Evolutionary conservation across 2,329 filamentous ascomycete species (phyloP).

Genomic region (Penicillium occitanis): DNA sequence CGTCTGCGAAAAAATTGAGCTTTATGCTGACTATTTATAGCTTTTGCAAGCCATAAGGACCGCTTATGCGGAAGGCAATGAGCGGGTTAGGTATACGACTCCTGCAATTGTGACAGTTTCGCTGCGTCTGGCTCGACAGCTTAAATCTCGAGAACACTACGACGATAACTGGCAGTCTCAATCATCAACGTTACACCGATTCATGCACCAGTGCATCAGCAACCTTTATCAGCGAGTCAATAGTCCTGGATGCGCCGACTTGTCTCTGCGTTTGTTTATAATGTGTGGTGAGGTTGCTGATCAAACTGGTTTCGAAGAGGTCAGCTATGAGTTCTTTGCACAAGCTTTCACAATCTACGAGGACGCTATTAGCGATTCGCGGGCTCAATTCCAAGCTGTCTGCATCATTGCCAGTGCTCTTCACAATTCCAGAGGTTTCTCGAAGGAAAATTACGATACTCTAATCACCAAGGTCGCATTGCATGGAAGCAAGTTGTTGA

Average conservation of each 20-base stretch:
- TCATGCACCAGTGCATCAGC: slow-evolving; percentile 85
- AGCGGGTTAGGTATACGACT: slow-evolving; percentile 93
- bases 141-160: slow-evolving; percentile 88
- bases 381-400: slow-evolving; percentile 96
- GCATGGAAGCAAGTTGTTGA: slow-evolving; percentile 92
- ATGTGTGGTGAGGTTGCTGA: slow-evolving; percentile 91
- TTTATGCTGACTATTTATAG: slow-evolving; percentile 33
- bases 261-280: slow-evolving; percentile 85
- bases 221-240: slow-evolving; percentile 85
- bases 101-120: slow-evolving; percentile 87
- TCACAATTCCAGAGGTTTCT: slow-evolving; percentile 85
- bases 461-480: slow-evolving; percentile 96
- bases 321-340: slow-evolving; percentile 96
- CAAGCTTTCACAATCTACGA: slow-evolving; percentile 98
- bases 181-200: slow-evolving; percentile 85
- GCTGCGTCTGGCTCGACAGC: slow-evolving; percentile 81
- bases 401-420: slow-evolving; percentile 88
- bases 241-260: slow-evolving; percentile 76
- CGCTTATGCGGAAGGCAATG: slow-evolving; percentile 86
- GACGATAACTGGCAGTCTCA: slow-evolving; percentile 72
- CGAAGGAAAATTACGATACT: slow-evolving; percentile 97
- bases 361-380: slow-evolving; percentile 90
- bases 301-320: slow-evolving; percentile 87
- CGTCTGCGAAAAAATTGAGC: background rate
- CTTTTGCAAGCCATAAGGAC: slow-evolving; percentile 85